These are phyloP conservation scores for Coemansia umbellata DNA, from an alignment of 192 early-diverging fungal species.

Conservation along the genomic window DNA sequence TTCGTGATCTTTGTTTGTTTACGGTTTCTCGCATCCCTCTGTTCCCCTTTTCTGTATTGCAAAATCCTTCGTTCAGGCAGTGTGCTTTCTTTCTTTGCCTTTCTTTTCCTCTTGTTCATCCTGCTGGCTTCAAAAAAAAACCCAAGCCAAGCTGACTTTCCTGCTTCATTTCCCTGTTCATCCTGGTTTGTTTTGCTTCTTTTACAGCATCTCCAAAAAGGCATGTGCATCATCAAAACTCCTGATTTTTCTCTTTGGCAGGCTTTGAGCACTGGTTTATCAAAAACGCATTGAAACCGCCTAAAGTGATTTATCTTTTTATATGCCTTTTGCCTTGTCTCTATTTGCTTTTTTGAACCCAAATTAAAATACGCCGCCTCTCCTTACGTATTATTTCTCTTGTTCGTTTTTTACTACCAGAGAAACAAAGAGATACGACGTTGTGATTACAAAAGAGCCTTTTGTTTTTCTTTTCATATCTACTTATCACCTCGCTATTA, in stretches of 20 bases:
- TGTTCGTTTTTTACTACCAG: not conserved
- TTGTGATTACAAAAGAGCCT: too few species aligned
- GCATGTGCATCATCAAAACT: not conserved
- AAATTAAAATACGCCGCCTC: too few species aligned
- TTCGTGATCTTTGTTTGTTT: too few species aligned
- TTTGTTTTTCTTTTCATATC: not conserved
- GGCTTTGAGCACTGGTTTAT: not conserved
- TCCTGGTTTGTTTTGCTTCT: not conserved
- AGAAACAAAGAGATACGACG: too few species aligned
- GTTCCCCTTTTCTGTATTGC: slow-evolving; percentile 3
- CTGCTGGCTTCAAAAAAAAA: too few species aligned
- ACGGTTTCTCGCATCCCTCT: slow-evolving; percentile 2
- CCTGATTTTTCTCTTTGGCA: too few species aligned
- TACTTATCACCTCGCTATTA: not conserved
- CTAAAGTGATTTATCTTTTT: too few species aligned
- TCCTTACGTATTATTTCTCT: not conserved
- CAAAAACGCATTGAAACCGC: too few species aligned
- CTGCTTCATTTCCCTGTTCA: too few species aligned
- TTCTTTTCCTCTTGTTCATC: too few species aligned
- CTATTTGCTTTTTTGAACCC: not conserved
- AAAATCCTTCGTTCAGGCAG: not conserved
- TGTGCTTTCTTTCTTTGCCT: not conserved
- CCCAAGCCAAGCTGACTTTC: too few species aligned
- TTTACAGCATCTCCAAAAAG: not conserved
- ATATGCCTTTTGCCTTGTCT: not conserved